Conservation (phyloP, 768 basidiomycete genomes). For the Lactifluus piperatus region DNA sequence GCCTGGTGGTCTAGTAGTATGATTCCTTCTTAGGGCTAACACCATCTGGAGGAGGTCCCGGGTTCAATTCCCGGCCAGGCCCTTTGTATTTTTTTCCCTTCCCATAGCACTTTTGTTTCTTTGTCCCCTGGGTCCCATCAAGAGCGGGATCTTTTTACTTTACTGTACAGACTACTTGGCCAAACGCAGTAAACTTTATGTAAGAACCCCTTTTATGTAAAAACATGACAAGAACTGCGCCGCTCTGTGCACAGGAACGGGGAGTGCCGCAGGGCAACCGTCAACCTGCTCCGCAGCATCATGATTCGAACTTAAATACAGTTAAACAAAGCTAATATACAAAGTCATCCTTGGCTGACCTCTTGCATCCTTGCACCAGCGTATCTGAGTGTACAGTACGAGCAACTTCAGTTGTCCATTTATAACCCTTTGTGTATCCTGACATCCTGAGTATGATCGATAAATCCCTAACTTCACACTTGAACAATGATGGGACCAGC, state of each 20-base stretch:
- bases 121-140: too few species aligned
- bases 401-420: not conserved
- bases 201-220: too few species aligned
- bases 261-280: too few species aligned
- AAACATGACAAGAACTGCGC: too few species aligned
- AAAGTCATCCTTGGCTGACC: not conserved
- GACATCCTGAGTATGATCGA: conserved; percentile 1
- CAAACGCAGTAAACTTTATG: too few species aligned
- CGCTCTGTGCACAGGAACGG: too few species aligned
- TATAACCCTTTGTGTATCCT: not conserved
- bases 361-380: not conserved
- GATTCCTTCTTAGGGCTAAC: conserved; percentile 17
- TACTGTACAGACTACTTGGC: too few species aligned
- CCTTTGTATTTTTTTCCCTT: conserved; percentile 24
- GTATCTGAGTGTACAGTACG: not conserved
- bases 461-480: not conserved
- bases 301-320: too few species aligned
- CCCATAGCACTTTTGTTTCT: too few species aligned
- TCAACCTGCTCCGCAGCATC: too few species aligned
- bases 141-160: too few species aligned
- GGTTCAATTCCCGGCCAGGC: conserved; percentile 84
- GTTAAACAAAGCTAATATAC: not conserved
- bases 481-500: not conserved
- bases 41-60: conserved; percentile 66
- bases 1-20: conserved; percentile 21